Evolutionary conservation across 768 basidiomycete species (phyloP).

Genomic region (Leccinellum rugosiceps): DNA sequence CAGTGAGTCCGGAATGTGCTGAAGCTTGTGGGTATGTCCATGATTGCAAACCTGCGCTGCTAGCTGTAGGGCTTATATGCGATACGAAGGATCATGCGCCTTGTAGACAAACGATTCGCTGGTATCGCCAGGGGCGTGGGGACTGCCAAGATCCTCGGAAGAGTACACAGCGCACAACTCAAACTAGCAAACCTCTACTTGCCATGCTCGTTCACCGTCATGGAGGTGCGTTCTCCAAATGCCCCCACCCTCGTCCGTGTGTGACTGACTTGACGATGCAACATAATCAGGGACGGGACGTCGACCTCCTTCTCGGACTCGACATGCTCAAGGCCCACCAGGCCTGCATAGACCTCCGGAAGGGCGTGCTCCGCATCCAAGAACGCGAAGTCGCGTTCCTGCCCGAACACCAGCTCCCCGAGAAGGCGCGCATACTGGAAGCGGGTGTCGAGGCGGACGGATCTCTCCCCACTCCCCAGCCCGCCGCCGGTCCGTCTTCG

Average conservation of each 20-base stretch:
- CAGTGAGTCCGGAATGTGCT: conserved; percentile 91
- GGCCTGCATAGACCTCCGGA: conserved; percentile 91
- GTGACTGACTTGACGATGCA: background rate
- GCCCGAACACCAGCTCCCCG: conserved; percentile 91
- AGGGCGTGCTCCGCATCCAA: conserved; percentile 89
- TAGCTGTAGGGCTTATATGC: conserved; percentile 1
- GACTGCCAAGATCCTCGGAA: conserved; percentile 88
- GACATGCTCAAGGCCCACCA: conserved; percentile 99
- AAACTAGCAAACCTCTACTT: conserved; percentile 81
- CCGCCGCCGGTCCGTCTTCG: conserved; percentile 13
- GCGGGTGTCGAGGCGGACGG: conserved; percentile 27
- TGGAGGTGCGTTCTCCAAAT: conserved; percentile 63
- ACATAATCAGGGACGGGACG: conserved; percentile 69
- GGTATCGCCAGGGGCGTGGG: conserved; percentile 95
- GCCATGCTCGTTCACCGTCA: conserved; percentile 90
- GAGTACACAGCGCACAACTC: conserved; percentile 91
- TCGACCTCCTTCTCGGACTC: conserved; percentile 96
- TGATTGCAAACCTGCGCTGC: background rate
- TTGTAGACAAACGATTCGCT: conserved; percentile 81
- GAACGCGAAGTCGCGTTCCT: conserved; percentile 86
- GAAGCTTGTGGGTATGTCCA: conserved; percentile 81
- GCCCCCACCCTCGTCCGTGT: background rate
- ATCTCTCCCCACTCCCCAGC: conserved; percentile 15
- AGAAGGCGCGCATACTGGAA: conserved; percentile 57
- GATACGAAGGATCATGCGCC: conserved; percentile 76